Evolutionary conservation across 1,284 basidiomycete genomes (phyloP).

Genomic region (Gomphus sp.): DNA sequence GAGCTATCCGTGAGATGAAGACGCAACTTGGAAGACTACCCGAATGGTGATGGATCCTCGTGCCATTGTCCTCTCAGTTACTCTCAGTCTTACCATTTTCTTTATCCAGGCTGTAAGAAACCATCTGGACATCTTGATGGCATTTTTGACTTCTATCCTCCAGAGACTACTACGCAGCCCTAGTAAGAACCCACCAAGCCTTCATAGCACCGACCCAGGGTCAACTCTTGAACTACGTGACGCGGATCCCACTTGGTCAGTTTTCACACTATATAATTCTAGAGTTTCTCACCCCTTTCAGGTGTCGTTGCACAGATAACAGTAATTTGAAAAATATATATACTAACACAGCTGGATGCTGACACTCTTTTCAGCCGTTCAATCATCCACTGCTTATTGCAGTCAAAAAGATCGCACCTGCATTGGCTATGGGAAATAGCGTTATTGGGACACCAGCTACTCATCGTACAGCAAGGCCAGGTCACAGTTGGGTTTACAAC

Average conservation of each 20-base stretch:
- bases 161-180: conserved; percentile 68
- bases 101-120: conserved; percentile 6
- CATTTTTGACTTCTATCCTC: no score
- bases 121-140: neutral
- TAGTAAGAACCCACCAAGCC: conserved; percentile 59
- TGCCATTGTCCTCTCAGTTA: neutral
- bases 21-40: conserved; percentile 64
- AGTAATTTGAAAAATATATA: no score
- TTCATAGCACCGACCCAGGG: conserved; percentile 74
- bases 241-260: conserved; percentile 51
- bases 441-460: no score
- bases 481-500: no score
- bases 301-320: conserved; percentile 82
- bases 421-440: conserved; percentile 76
- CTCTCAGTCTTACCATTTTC: conserved; percentile 5
- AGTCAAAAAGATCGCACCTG: conserved; percentile 79
- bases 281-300: neutral
- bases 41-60: conserved; percentile 51
- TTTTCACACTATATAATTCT: neutral
- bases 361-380: conserved; percentile 48
- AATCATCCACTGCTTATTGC: conserved; percentile 79
- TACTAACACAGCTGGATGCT: no score
- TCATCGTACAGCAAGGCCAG: no score
- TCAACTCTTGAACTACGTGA: conserved; percentile 66
- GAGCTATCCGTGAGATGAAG: conserved; percentile 70